phyloP scores from a whole-genome alignment of 805 yeast species.

The Yamadazyma laniorum region DNA sequence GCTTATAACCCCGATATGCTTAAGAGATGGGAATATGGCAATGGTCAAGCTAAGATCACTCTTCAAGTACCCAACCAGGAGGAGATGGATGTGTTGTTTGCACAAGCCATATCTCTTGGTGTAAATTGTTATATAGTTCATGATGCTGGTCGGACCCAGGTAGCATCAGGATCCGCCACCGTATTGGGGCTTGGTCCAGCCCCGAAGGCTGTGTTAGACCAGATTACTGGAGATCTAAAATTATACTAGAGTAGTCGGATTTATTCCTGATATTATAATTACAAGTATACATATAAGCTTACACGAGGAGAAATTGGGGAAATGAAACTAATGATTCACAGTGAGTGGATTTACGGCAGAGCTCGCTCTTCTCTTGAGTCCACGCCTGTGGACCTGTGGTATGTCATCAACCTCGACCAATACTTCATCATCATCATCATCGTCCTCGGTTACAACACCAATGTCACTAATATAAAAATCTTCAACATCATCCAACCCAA shows the following conservation, averaged over 20 bases:
- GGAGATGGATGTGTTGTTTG: slow-evolving; percentile 71
- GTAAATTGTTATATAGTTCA: slow-evolving; percentile 79
- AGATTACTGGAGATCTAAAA: slow-evolving; percentile 75
- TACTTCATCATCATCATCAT: slow-evolving; percentile 34
- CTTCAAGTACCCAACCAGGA: slow-evolving; percentile 69
- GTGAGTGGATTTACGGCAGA: slow-evolving; percentile 43
- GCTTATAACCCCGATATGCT: slow-evolving; percentile 63
- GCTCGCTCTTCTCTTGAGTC: slow-evolving; percentile 38
- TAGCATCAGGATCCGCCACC: slow-evolving; percentile 94
- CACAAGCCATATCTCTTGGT: slow-evolving; percentile 76
- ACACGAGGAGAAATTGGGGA: background rate
- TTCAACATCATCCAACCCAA: slow-evolving; percentile 43
- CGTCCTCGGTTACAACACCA: slow-evolving; percentile 31
- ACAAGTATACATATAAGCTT: slow-evolving; percentile 3
- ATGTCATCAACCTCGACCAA: slow-evolving; percentile 38
- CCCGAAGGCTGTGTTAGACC: slow-evolving; percentile 75
- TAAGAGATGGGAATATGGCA: slow-evolving; percentile 66
- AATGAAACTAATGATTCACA: slow-evolving; percentile 13
- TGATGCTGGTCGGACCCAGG: slow-evolving; percentile 97
- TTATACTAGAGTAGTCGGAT: slow-evolving; percentile 55
- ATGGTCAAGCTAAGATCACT: slow-evolving; percentile 94
- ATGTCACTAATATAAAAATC: slow-evolving; percentile 45
- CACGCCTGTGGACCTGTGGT: slow-evolving; percentile 22
- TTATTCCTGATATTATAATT: slow-evolving; percentile 1
- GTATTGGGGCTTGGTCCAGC: slow-evolving; percentile 98